A percentile compares a stretch with the other conserved stretches of the same genome.
phyloP scores from a whole-genome alignment of 495 filamentous ascomycete genomes.

The Penicillium mononematosum region DNA sequence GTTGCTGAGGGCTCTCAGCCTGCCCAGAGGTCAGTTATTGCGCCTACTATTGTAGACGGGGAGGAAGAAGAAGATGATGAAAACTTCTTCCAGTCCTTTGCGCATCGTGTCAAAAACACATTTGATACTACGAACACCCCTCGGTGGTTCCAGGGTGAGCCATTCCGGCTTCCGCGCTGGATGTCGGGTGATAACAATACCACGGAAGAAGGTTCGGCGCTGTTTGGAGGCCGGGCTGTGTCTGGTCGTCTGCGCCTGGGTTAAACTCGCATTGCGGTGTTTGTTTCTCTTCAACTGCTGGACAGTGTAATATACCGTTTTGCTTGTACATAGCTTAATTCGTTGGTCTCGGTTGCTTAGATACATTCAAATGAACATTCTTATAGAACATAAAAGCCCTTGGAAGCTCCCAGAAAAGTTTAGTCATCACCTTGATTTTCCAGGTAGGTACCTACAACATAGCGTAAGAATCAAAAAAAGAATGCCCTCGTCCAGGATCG shows the following conservation, averaged over 20 bases:
- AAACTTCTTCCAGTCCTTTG: slow-evolving; percentile 77
- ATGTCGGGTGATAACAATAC: slow-evolving; percentile 52
- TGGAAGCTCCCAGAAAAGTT: no score
- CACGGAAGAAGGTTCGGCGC: slow-evolving; percentile 42
- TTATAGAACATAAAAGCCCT: background rate
- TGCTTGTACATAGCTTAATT: slow-evolving; percentile 21
- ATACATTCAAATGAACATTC: slow-evolving; percentile 2
- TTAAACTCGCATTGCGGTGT: slow-evolving; percentile 22
- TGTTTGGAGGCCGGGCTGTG: slow-evolving; percentile 56
- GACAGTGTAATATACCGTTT: slow-evolving; percentile 27
- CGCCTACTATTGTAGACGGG: slow-evolving; percentile 42
- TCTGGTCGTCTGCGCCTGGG: slow-evolving; percentile 48
- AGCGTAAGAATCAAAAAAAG: no score
- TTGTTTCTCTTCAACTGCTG: slow-evolving; percentile 30
- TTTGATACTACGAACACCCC: slow-evolving; percentile 82
- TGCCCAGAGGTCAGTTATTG: slow-evolving; percentile 26
- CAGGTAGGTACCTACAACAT: no score
- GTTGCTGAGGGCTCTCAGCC: slow-evolving; percentile 29
- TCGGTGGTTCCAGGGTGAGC: slow-evolving; percentile 70
- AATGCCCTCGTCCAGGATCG: no score
- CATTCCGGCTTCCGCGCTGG: slow-evolving; percentile 79
- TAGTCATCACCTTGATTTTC: no score
- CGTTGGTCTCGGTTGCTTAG: slow-evolving; percentile 4
- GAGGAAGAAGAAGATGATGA: slow-evolving; percentile 70
- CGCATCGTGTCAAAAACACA: slow-evolving; percentile 85